Evolutionary conservation across 176 grass and related monocot species (phyloP).

Genomic region (Lolium perenne): DNA sequence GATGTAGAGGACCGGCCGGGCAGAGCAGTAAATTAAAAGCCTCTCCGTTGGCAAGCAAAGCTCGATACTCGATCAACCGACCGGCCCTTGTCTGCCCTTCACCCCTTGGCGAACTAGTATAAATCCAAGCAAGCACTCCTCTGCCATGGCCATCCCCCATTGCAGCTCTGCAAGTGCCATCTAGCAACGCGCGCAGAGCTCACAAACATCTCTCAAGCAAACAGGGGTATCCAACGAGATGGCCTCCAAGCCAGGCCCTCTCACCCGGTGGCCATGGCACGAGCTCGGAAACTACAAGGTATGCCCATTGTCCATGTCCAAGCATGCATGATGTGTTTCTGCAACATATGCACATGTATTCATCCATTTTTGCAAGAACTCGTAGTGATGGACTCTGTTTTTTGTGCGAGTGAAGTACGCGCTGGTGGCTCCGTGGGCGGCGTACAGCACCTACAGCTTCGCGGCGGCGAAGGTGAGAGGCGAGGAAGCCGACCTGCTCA

Average conservation of each 20-base stretch:
- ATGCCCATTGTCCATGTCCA: not conserved
- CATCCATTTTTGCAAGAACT: not conserved
- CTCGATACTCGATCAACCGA: not conserved
- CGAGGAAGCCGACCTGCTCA: slow-evolving; percentile 38
- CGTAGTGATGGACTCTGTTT: not conserved
- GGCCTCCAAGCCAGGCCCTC: slow-evolving; percentile 51
- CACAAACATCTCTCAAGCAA: not conserved
- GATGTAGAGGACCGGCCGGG: not conserved
- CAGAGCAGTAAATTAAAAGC: not conserved
- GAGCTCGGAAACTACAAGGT: slow-evolving; percentile 58
- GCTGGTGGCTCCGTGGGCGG: slow-evolving; percentile 64
- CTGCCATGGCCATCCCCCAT: not conserved
- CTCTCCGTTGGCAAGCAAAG: not conserved
- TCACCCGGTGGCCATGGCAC: slow-evolving; percentile 60
- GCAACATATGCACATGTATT: fast-evolving
- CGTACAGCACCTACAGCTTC: slow-evolving; percentile 54
- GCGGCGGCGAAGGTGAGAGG: slow-evolving; percentile 19
- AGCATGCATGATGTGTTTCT: not conserved
- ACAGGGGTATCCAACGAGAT: not conserved
- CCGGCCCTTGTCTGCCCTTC: too few relatives aligned
- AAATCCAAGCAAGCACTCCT: not conserved
- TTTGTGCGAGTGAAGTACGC: slow-evolving; percentile 37
- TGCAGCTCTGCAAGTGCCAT: not conserved
- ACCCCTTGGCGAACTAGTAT: too few relatives aligned
- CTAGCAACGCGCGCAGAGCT: not conserved